These are phyloP conservation scores for Calonectria crousiana DNA, from an alignment of 2,329 filamentous ascomycete genomes.

Conservation along the genomic window DNA sequence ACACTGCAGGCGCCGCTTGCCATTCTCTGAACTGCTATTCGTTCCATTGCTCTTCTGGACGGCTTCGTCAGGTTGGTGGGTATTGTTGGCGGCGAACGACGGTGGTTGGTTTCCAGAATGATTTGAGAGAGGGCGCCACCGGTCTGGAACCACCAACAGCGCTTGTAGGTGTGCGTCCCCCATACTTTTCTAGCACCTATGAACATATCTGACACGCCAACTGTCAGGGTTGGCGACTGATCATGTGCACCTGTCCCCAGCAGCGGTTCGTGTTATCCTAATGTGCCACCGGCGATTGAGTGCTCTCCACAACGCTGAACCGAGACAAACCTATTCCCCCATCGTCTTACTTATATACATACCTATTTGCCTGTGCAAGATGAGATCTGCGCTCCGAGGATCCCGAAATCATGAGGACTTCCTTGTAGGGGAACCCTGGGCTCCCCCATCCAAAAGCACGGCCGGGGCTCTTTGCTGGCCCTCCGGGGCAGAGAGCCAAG, in stretches of 20 bases:
- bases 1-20: neutral
- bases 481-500: neutral
- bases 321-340: neutral
- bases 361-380: neutral
- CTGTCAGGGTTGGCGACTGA: neutral
- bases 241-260: neutral
- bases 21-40: neutral
- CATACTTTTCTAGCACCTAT: neutral
- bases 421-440: neutral
- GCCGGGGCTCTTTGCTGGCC: neutral
- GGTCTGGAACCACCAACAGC: neutral
- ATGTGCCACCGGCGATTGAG: neutral
- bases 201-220: neutral
- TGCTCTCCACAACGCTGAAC: neutral
- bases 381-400: neutral
- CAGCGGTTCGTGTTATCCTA: neutral
- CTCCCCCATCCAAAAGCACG: neutral
- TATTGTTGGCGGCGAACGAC: neutral
- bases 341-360: neutral
- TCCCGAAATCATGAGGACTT: neutral
- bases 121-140: neutral
- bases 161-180: neutral
- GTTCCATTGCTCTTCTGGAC: neutral
- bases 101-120: constrained; percentile 6
- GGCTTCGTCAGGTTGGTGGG: neutral